These are phyloP conservation scores for Fusarium buharicum DNA, from an alignment of 2,329 filamentous ascomycete genomes.

Conservation along the genomic window DNA sequence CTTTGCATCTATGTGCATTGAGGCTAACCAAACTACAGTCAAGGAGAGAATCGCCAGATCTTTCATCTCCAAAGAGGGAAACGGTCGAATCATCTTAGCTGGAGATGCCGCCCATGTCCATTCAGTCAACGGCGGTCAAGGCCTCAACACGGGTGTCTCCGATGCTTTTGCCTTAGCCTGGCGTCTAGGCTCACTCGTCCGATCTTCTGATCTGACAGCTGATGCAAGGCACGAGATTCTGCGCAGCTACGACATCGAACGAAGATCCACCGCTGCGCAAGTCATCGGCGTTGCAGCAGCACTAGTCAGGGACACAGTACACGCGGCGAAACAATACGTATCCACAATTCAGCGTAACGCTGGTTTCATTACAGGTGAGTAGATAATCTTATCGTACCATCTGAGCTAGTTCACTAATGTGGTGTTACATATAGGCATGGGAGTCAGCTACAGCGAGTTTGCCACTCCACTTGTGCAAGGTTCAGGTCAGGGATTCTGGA, in stretches of 20 bases:
- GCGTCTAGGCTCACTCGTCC: slow-evolving; percentile 55
- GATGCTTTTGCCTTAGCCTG: slow-evolving; percentile 66
- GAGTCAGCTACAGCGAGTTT: slow-evolving; percentile 23
- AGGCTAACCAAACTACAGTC: slow-evolving; percentile 41
- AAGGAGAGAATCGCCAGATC: slow-evolving; percentile 55
- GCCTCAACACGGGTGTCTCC: slow-evolving; percentile 67
- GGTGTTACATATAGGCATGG: slow-evolving; percentile 17
- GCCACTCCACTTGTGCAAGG: slow-evolving; percentile 23
- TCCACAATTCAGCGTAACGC: slow-evolving; percentile 60
- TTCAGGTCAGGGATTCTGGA: slow-evolving; percentile 15
- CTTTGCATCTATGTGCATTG: background rate
- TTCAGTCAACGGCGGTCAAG: slow-evolving; percentile 66
- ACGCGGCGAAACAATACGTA: slow-evolving; percentile 58
- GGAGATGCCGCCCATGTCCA: slow-evolving; percentile 69
- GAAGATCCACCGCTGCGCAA: slow-evolving; percentile 55
- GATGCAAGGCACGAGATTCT: slow-evolving; percentile 45
- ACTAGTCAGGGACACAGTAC: slow-evolving; percentile 57
- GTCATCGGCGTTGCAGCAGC: slow-evolving; percentile 60
- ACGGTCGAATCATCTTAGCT: slow-evolving; percentile 61
- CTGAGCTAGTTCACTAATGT: background rate
- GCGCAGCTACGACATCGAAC: slow-evolving; percentile 57
- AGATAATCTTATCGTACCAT: background rate
- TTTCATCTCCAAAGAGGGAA: slow-evolving; percentile 53
- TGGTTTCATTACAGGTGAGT: slow-evolving; percentile 58
- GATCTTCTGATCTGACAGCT: slow-evolving; percentile 28